Evolutionary conservation across 2,329 filamentous ascomycete species (phyloP).

Genomic region (Colletotrichum australisinense): DNA sequence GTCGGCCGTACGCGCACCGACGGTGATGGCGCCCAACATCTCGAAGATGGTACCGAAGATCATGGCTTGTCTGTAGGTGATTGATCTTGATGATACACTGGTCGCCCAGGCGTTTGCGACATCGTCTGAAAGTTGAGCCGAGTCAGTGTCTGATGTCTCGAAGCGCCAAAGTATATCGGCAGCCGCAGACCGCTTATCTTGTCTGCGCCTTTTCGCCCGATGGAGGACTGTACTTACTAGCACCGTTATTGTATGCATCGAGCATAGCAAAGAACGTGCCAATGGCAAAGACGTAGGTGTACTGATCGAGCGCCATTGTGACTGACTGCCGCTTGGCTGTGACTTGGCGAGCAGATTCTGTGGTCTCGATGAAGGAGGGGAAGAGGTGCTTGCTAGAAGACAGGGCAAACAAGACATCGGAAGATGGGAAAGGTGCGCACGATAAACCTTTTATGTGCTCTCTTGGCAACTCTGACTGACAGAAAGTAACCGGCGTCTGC

Average conservation of each 20-base stretch:
- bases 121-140: constrained; percentile 68
- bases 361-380: constrained; percentile 16
- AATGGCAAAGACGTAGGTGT: constrained; percentile 79
- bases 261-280: constrained; percentile 82
- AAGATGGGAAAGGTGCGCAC: neutral
- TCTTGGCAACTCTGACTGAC: constrained; percentile 9
- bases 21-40: constrained; percentile 73
- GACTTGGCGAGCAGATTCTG: constrained; percentile 20
- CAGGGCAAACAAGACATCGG: neutral
- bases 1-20: constrained; percentile 76
- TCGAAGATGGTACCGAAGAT: constrained; percentile 75
- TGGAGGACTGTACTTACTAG: constrained; percentile 65
- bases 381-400: constrained; percentile 18
- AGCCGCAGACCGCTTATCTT: neutral
- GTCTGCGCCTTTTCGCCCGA: neutral
- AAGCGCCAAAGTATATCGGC: neutral
- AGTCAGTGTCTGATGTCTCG: constrained; percentile 17
- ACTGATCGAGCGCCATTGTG: constrained; percentile 70
- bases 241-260: constrained; percentile 83
- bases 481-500: neutral
- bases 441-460: constrained; percentile 30
- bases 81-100: constrained; percentile 81
- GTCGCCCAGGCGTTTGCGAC: constrained; percentile 88
- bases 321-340: constrained; percentile 23
- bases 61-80: constrained; percentile 78